Evolutionary conservation across 2,329 filamentous ascomycete genomes (phyloP), one percentile per base, ranked within the genome.

Genomic region (Penicillium sp.): DNA sequence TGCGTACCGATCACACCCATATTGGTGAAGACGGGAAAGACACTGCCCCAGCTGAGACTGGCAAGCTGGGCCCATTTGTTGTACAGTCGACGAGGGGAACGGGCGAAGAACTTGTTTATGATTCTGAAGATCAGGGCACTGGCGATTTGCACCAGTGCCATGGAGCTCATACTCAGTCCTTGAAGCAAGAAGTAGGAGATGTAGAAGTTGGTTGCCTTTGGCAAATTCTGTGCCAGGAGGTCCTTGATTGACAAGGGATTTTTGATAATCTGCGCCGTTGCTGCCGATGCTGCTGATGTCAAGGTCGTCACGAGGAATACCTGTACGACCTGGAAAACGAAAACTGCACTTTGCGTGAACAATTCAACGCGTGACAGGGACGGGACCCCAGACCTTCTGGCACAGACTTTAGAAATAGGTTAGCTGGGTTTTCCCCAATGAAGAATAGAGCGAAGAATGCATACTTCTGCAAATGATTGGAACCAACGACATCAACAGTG

Each of bases 171-270:
- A 4, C 85, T 87, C 43, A 97, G 72, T 27, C 93, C 94, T 72
- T 97, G 92, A 1, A 99, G 86, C 23, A 97, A 84, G 66, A 97
- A 96, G 77, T 97, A 99, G 0, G 89, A 92, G 14, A 97, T 88
- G 73, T 97, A 99, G 69, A 97, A 95, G 73, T 96, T 97, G 56
- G 91, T 93, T 0, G 92, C 88, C 61, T 87, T 89, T 18, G 94
- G 94, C 2, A 99, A 78, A 60, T 90, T 89, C 40, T 82, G 69
- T 0, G 92, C 88, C 9, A 96, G 79, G 6, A 94, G 77, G 11
- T 77, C 77, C 1, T 90, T 86, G 5, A 84, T 82, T 0, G 79
- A 79, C 8, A 80, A 73, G 0, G 92, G 91, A 41, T 90, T 71
- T 1, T 87, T 61, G 23, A 86, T 77, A 48, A 95, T 87, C 42